phyloP scores from a whole-genome alignment of 1,139 yeast genomes.

The Meyerozyma smithsonii region DNA sequence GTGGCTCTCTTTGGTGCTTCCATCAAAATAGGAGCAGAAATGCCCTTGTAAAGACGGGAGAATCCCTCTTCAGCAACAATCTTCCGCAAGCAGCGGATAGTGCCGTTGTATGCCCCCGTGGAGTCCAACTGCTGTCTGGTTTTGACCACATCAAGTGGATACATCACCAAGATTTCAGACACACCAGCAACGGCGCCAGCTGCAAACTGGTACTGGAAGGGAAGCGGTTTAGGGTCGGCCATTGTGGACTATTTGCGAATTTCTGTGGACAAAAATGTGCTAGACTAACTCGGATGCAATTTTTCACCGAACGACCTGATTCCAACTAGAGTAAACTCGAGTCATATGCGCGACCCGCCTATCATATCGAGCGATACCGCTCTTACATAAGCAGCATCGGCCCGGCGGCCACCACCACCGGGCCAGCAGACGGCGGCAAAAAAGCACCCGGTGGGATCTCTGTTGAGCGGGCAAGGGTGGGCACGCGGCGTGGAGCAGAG shows the following conservation, averaged over 20 bases:
- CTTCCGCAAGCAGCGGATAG: conserved; percentile 76
- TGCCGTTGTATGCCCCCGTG: conserved; percentile 70
- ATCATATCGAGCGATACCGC: conserved; percentile 1
- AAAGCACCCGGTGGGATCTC: neutral
- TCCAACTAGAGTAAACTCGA: too few species aligned
- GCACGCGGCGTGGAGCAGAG: too few species aligned
- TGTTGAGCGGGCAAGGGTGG: neutral
- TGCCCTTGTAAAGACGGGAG: conserved; percentile 83
- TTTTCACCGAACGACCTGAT: neutral
- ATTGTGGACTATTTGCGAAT: conserved; percentile 9
- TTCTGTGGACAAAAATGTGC: neutral
- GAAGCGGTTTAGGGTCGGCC: conserved; percentile 46
- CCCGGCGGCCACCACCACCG: too few species aligned
- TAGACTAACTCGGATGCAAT: too few species aligned
- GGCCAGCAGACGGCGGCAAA: neutral
- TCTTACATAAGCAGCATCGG: neutral
- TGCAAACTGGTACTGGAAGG: conserved; percentile 84
- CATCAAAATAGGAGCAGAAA: conserved; percentile 93
- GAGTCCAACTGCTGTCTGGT: conserved; percentile 90
- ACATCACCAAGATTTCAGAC: conserved; percentile 95
- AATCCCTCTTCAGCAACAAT: conserved; percentile 85
- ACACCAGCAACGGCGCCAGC: conserved; percentile 98
- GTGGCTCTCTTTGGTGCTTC: conserved; percentile 99
- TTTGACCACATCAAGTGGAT: conserved; percentile 96
- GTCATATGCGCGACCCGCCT: neutral